A percentile compares a stretch with the other conserved stretches of the same genome.
Conservation (phyloP, 2,329 filamentous ascomycete genomes). For the Talaromyces amestolkiae region DNA sequence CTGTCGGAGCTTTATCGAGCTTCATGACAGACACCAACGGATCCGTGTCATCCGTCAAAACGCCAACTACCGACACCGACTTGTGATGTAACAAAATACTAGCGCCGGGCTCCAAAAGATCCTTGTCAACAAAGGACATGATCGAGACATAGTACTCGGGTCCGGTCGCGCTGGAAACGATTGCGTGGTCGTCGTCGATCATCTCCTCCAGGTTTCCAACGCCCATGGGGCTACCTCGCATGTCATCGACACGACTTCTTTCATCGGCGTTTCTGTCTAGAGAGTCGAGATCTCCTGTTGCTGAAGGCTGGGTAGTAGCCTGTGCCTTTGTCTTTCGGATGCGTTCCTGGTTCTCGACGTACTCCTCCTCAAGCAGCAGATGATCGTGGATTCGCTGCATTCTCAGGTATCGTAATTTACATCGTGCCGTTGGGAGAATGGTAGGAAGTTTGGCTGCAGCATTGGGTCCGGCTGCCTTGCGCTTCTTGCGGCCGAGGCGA, state of each 20-base stretch:
- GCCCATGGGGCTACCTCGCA: conserved; percentile 97
- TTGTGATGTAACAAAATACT: conserved; percentile 97
- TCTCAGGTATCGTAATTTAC: conserved; percentile 92
- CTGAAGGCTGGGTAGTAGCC: conserved; percentile 52
- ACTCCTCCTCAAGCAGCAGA: conserved; percentile 93
- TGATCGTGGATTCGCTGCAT: conserved; percentile 99
- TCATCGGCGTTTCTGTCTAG: conserved; percentile 91
- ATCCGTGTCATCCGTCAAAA: conserved; percentile 93
- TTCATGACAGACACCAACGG: conserved; percentile 98
- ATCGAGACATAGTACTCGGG: conserved; percentile 99
- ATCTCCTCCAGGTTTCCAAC: conserved; percentile 97
- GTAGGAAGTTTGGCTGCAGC: conserved; percentile 92
- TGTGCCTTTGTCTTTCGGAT: conserved; percentile 87
- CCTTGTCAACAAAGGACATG: conserved; percentile 99
- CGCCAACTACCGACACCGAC: conserved; percentile 94
- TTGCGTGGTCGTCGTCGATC: conserved; percentile 98
- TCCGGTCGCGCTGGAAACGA: conserved; percentile 94
- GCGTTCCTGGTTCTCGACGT: conserved; percentile 97
- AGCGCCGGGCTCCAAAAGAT: conserved; percentile 91
- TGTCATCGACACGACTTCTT: conserved; percentile 90
- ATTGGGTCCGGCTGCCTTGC: conserved; percentile 88
- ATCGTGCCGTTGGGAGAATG: conserved; percentile 92
- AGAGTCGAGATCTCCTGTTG: conserved; percentile 68
- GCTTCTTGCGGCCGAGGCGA: conserved; percentile 97
- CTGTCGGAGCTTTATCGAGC: conserved; percentile 95